These are phyloP conservation scores for Leucosporidium creatinivorum DNA, from an alignment of 768 basidiomycete species.

Conservation along the genomic window DNA sequence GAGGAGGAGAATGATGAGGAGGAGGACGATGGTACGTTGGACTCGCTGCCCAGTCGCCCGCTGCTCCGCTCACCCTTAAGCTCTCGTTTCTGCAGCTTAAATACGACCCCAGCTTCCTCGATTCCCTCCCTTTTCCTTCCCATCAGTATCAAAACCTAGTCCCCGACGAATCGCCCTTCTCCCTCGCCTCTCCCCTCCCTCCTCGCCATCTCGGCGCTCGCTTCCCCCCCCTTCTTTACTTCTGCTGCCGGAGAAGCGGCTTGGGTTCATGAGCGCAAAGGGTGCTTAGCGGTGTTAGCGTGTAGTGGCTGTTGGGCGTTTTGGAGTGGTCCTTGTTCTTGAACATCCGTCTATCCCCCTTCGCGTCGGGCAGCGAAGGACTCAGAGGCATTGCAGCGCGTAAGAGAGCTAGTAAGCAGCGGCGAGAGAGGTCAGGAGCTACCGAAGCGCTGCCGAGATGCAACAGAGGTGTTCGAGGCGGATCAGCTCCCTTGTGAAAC, in stretches of 20 bases:
- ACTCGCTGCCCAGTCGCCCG: background rate
- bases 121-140: background rate
- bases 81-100: background rate
- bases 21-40: constrained; percentile 1
- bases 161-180: background rate
- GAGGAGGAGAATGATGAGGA: constrained; percentile 1
- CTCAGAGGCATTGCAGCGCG: background rate
- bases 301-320: background rate
- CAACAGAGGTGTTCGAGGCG: background rate
- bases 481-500: background rate
- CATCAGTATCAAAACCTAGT: background rate
- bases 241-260: background rate
- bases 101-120: background rate
- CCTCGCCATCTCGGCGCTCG: no score
- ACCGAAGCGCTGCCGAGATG: background rate
- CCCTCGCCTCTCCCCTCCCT: background rate
- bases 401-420: background rate
- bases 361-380: background rate
- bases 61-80: background rate
- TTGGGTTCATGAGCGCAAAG: background rate
- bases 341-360: no score
- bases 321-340: no score
- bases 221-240: background rate
- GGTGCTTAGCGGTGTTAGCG: background rate
- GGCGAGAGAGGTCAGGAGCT: background rate